A percentile compares a stretch with the other conserved stretches of the same genome.
Conservation (phyloP, 2,329 filamentous ascomycete species). For the Cercospora canescens region DNA sequence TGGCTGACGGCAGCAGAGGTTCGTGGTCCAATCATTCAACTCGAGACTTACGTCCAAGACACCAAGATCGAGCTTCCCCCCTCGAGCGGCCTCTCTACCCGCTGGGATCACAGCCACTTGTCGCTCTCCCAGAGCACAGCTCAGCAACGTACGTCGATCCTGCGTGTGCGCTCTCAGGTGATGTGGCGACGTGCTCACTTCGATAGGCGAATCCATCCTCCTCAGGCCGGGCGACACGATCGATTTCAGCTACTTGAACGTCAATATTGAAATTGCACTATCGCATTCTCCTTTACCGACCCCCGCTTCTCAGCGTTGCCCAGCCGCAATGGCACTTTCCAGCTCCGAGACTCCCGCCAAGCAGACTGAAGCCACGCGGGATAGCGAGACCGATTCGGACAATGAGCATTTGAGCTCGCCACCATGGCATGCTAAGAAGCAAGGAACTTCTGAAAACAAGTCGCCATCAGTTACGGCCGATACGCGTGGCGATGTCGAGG, state of each 20-base stretch:
- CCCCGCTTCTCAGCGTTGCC: neutral
- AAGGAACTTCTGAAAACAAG: neutral
- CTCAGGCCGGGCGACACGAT: constrained; percentile 2
- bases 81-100: neutral
- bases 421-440: neutral
- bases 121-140: neutral
- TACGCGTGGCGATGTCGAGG: neutral
- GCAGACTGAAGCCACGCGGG: neutral
- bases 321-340: neutral
- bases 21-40: neutral
- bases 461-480: neutral
- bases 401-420: neutral
- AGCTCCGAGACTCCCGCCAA: neutral
- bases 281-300: neutral
- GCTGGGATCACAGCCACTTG: neutral
- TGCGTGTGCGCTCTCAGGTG: neutral
- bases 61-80: constrained; percentile 2
- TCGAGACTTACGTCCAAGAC: constrained; percentile 4
- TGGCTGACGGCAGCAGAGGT: neutral
- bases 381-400: neutral
- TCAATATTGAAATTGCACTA: constrained; percentile 8
- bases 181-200: neutral
- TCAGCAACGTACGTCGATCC: neutral
- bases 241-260: constrained; percentile 2
- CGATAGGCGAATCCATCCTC: neutral